phyloP scores from a whole-genome alignment of 441 rosid genomes.

The Populus hybrid region DNA sequence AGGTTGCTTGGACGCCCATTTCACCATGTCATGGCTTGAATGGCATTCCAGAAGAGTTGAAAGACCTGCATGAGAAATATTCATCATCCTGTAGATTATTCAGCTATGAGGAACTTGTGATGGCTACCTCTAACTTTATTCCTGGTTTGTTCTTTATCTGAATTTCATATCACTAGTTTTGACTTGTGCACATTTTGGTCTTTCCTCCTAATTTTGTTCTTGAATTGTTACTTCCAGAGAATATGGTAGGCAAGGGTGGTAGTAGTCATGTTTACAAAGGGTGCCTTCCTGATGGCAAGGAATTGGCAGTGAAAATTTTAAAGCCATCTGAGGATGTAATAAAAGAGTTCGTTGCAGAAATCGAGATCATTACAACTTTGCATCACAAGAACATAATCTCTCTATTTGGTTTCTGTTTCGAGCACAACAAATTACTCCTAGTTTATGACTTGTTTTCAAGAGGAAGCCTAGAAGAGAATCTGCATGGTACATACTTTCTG shows the following conservation, averaged over 20 bases:
- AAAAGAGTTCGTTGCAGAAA: constrained; percentile 71
- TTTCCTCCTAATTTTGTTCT: background rate
- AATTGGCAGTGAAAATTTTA: constrained; percentile 79
- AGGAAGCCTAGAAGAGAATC: constrained; percentile 93
- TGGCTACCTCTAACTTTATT: constrained; percentile 61
- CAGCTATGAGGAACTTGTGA: constrained; percentile 65
- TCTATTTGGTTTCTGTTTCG: constrained; percentile 81
- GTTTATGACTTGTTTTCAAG: constrained; percentile 72
- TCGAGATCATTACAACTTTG: constrained; percentile 67
- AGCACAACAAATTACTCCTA: constrained; percentile 57
- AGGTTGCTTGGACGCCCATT: constrained; percentile 37
- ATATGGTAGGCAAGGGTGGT: constrained; percentile 91
- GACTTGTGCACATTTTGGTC: background rate
- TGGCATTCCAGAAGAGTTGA: constrained; percentile 57
- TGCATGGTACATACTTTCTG: constrained; percentile 52
- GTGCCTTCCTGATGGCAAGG: constrained; percentile 70
- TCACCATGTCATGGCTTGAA: constrained; percentile 39
- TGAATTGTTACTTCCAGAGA: constrained; percentile 44
- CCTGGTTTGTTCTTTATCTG: constrained; percentile 46
- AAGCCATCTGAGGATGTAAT: constrained; percentile 62
- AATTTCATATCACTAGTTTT: background rate
- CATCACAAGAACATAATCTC: constrained; percentile 82
- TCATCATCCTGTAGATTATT: constrained; percentile 83
- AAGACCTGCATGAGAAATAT: constrained; percentile 57
- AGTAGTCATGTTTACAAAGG: constrained; percentile 89